These are phyloP conservation scores for Neonectria faginata DNA, from an alignment of 2,329 filamentous ascomycete species.

Conservation along the genomic window DNA sequence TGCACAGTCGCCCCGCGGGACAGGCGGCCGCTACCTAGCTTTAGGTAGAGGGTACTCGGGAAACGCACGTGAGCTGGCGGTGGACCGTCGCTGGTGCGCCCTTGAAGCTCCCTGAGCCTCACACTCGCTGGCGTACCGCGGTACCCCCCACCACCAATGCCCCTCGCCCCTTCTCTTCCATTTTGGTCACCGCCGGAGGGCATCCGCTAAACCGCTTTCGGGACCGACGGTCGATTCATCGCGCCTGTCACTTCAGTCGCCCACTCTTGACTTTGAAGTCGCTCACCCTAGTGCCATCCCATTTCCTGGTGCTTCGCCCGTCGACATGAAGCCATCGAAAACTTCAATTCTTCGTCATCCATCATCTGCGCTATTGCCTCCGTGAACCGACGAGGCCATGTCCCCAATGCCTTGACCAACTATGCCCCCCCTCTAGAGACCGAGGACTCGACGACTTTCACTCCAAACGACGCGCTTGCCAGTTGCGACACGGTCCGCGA, in stretches of 20 bases:
- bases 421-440: conserved; percentile 20
- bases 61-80: conserved; percentile 36
- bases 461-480: conserved; percentile 24
- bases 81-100: conserved; percentile 25
- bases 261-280: conserved; percentile 41
- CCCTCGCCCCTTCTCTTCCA: conserved; percentile 36
- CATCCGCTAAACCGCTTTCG: conserved; percentile 49
- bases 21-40: conserved; percentile 11
- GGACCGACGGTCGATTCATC: conserved; percentile 48
- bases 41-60: conserved; percentile 31
- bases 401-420: conserved; percentile 9
- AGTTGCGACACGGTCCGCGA: conserved; percentile 6
- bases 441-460: conserved; percentile 12
- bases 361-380: conserved; percentile 25
- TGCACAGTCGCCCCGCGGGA: conserved; percentile 12
- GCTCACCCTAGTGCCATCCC: conserved; percentile 35
- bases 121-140: conserved; percentile 24
- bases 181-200: conserved; percentile 37
- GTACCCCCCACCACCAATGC: conserved; percentile 24
- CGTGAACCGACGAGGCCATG: conserved; percentile 37
- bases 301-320: conserved; percentile 21
- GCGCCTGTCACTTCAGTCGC: conserved; percentile 35
- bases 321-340: conserved; percentile 38
- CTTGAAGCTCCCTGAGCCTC: neutral
- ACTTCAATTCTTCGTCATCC: conserved; percentile 20